Percentiles rank a stretch among this genome's conserved stretches.
These are phyloP conservation scores for Uromyces viciae-fabae DNA, from an alignment of 1,284 basidiomycete species.

Conservation along the genomic window DNA sequence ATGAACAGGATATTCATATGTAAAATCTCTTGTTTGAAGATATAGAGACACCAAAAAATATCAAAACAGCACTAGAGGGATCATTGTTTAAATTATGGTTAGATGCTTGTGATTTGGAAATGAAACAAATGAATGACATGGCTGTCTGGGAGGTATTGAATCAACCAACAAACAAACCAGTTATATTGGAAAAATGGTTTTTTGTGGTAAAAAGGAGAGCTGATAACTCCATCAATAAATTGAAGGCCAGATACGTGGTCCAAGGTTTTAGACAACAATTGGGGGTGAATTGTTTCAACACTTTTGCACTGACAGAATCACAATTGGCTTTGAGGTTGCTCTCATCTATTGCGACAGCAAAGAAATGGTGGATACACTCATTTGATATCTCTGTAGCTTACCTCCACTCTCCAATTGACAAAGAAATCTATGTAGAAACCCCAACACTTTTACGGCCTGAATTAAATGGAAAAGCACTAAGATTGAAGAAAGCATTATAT, in stretches of 20 bases:
- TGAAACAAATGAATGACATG: no score
- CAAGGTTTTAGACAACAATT: not conserved
- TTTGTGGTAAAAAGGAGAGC: not conserved
- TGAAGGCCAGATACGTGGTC: not conserved
- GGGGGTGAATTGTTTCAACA: not conserved
- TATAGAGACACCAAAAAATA: no score
- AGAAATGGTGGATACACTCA: not conserved
- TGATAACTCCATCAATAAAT: not conserved
- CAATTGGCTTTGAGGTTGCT: not conserved
- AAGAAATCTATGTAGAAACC: not conserved
- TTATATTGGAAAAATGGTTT: not conserved
- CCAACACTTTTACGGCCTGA: not conserved
- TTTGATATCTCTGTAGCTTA: conserved; percentile 19
- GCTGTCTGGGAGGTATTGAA: not conserved
- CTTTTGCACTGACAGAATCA: conserved; percentile 6
- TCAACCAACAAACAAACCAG: not conserved
- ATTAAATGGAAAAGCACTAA: not conserved
- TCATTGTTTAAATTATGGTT: no score
- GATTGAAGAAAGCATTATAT: not conserved
- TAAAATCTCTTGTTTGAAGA: no score
- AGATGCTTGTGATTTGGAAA: no score
- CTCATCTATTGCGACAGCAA: not conserved
- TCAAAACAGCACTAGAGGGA: no score
- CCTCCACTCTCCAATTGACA: not conserved
- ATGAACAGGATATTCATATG: no score